Evolutionary conservation across 2,329 filamentous ascomycete genomes (phyloP).

Genomic region (Penicillium nordicum): DNA sequence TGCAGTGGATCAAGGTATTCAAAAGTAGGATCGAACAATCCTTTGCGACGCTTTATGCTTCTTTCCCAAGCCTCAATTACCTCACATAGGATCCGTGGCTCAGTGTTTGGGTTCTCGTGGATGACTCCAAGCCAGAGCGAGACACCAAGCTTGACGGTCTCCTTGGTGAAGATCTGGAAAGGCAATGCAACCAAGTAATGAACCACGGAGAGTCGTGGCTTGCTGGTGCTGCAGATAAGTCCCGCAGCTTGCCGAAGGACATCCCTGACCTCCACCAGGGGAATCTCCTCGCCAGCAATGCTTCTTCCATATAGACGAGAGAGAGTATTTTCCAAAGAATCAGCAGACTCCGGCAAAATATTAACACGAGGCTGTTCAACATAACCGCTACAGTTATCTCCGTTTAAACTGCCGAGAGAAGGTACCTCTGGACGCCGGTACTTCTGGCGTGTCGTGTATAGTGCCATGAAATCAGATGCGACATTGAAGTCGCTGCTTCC

Average conservation of each 20-base stretch:
- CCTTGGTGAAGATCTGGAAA: slow-evolving; percentile 88
- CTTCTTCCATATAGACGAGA: slow-evolving; percentile 70
- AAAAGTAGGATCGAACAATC: slow-evolving; percentile 74
- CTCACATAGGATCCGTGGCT: slow-evolving; percentile 79
- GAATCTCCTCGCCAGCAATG: slow-evolving; percentile 64
- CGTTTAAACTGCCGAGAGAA: slow-evolving; percentile 33
- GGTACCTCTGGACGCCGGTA: slow-evolving; percentile 78
- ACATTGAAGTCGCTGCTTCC: slow-evolving; percentile 78
- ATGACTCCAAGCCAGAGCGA: slow-evolving; percentile 96
- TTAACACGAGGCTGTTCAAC: slow-evolving; percentile 4
- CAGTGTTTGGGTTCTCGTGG: slow-evolving; percentile 87
- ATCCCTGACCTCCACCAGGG: slow-evolving; percentile 72
- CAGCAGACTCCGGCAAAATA: slow-evolving; percentile 27
- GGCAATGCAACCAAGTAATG: slow-evolving; percentile 89
- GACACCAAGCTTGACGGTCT: slow-evolving; percentile 91
- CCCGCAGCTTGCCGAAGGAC: slow-evolving; percentile 81
- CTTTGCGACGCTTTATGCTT: slow-evolving; percentile 71
- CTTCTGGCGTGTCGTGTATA: slow-evolving; percentile 95
- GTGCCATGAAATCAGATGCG: slow-evolving; percentile 91
- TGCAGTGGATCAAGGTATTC: slow-evolving; percentile 84
- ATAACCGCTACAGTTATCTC: slow-evolving; percentile 1
- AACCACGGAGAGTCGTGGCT: slow-evolving; percentile 73
- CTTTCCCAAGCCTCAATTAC: slow-evolving; percentile 89
- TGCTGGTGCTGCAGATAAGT: slow-evolving; percentile 73
- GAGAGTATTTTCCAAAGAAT: slow-evolving; percentile 57